These are phyloP conservation scores for Komagataella ulmi DNA, from an alignment of 805 yeast species.

Conservation along the genomic window DNA sequence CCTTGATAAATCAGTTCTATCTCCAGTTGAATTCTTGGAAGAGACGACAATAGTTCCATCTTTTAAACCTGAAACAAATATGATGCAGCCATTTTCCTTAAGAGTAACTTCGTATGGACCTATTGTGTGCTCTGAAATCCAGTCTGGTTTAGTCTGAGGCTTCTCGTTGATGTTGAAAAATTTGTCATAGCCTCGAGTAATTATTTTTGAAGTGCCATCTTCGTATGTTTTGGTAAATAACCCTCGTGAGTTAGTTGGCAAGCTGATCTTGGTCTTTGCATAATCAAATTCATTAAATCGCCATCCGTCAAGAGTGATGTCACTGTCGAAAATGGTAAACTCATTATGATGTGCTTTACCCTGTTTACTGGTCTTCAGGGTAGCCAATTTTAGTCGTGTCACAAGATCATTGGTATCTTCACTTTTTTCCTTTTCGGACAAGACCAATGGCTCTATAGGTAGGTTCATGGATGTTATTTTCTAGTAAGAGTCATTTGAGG, in stretches of 20 bases:
- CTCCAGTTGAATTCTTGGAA: conserved; percentile 84
- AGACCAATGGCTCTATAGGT: background rate
- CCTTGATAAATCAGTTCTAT: conserved; percentile 30
- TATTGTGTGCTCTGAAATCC: conserved; percentile 28
- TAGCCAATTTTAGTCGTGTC: background rate
- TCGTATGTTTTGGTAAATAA: conserved; percentile 40
- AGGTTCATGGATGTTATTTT: background rate
- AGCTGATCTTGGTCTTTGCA: conserved; percentile 30
- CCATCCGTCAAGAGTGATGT: conserved; percentile 35
- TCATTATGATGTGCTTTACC: conserved; percentile 14
- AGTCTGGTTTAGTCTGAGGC: conserved; percentile 31
- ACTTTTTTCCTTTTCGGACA: background rate
- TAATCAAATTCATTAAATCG: conserved; percentile 88
- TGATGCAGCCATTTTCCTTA: conserved; percentile 91
- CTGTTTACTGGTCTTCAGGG: conserved; percentile 3
- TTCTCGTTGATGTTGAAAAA: conserved; percentile 77
- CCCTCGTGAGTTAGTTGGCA: conserved; percentile 80
- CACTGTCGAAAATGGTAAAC: conserved; percentile 10
- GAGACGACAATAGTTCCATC: conserved; percentile 78
- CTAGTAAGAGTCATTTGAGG: background rate
- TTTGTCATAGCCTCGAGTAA: conserved; percentile 85
- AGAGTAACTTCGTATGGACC: conserved; percentile 78
- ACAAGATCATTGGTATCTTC: background rate
- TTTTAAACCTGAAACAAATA: conserved; percentile 62
- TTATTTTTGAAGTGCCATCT: conserved; percentile 26